phyloP scores from a whole-genome alignment of 192 early-diverging fungal genomes.

The Pecoramyces ruminantium region DNA sequence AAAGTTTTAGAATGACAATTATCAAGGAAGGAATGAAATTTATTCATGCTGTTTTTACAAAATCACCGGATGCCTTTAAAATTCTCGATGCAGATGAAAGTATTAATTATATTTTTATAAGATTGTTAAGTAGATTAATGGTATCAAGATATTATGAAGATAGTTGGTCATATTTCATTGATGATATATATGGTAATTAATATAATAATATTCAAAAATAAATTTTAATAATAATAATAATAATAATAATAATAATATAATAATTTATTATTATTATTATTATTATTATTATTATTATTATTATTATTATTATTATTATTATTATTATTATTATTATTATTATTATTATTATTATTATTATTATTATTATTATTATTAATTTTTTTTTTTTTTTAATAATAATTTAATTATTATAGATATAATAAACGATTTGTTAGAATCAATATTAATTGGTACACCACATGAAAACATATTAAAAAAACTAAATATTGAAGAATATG shows the following conservation, averaged over 20 bases:
- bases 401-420: background rate
- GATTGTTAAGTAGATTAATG: background rate
- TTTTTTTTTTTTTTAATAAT: too few species aligned
- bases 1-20: background rate
- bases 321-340: too few species aligned
- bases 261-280: too few species aligned
- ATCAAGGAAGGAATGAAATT: background rate
- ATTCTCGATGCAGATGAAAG: background rate
- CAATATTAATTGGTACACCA: background rate
- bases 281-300: too few species aligned
- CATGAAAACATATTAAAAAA: background rate
- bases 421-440: background rate
- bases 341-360: too few species aligned
- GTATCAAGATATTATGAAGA: background rate
- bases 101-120: background rate
- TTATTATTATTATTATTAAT: too few species aligned
- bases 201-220: background rate
- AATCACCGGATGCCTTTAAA: background rate
- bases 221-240: too few species aligned
- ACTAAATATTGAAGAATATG: background rate
- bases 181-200: background rate
- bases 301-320: too few species aligned
- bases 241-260: too few species aligned
- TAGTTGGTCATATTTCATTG: background rate
- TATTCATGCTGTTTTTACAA: background rate